phyloP scores from a whole-genome alignment of 2,329 filamentous ascomycete species.

The Aspergillus brunneoviolaceus region DNA sequence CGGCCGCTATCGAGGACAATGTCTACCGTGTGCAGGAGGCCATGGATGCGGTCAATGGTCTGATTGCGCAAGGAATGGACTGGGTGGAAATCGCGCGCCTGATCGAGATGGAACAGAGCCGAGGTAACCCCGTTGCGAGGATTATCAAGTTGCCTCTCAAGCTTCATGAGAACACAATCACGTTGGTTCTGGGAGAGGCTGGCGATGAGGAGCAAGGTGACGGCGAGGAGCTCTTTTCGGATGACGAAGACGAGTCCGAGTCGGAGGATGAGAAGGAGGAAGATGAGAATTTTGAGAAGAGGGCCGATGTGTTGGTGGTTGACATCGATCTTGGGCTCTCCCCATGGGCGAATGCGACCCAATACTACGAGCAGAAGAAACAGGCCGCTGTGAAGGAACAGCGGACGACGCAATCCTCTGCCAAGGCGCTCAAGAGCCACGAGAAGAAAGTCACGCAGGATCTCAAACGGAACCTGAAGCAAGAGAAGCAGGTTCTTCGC shows the following conservation, averaged over 20 bases:
- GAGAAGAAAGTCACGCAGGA: constrained; percentile 85
- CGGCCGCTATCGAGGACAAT: constrained; percentile 86
- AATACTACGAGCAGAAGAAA: constrained; percentile 89
- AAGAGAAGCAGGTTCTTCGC: constrained; percentile 83
- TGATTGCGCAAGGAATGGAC: constrained; percentile 95
- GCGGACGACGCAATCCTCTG: constrained; percentile 78
- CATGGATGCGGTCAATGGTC: constrained; percentile 84
- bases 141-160: constrained; percentile 86
- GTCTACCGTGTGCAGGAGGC: constrained; percentile 88
- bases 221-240: constrained; percentile 64
- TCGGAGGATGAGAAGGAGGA: constrained; percentile 32
- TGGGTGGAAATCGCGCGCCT: constrained; percentile 89
- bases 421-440: constrained; percentile 80
- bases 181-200: constrained; percentile 72
- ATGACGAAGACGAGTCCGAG: constrained; percentile 55
- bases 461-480: constrained; percentile 82
- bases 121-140: constrained; percentile 79
- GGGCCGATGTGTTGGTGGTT: constrained; percentile 59
- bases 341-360: constrained; percentile 84
- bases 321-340: constrained; percentile 82
- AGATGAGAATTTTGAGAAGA: constrained; percentile 23
- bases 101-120: constrained; percentile 80
- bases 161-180: constrained; percentile 84
- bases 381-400: constrained; percentile 81
- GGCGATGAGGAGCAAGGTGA: constrained; percentile 64